Base-by-base conservation (phyloP, 2,329 filamentous ascomycete species). In the Didymella arachidicola region DNA sequence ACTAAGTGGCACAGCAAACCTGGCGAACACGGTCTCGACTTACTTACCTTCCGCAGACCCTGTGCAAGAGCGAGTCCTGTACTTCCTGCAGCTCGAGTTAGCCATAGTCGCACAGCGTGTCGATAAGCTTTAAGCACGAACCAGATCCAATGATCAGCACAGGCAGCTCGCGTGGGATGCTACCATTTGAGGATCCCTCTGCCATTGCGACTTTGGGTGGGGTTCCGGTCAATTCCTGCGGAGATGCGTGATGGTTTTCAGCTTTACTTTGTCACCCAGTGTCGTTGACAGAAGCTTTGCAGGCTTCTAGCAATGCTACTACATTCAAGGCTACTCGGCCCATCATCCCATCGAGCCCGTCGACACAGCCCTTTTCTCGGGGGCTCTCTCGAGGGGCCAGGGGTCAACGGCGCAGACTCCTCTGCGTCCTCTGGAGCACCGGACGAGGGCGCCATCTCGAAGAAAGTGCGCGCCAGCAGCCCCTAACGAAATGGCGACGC, bases 41-140 rank as follows among this genome's bases (percentile, higher is more conserved):
- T 25, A 61, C 65, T 39, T 70, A 74, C 72, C 68, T 75, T 74
- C 39, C 61, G 61, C 22, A 77, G 70, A 25, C 73, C 75, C 59
- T 75, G 74, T 41, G 72, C 74, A n/a, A 77, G 68, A 8, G 74
- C 73, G 26, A 77, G 72, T 42, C 75, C 74, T 11, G 73, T 71
- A 52, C 63, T 70, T 27, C 75, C 75, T 75, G 68, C 55, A 52
- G 53, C 57, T 65, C 43, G 57, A 27, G 56, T 68, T 22, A 68
- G 61, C 59, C 48, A 27, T 22, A 25, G 43, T 53, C 39, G 3
- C 50, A 54, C 44, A 46, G 45, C 44, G 42, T 44, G 14, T 6
- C 29, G 26, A 46, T 19, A 30, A 46, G 25, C 44, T 39, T 55
- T 50, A 43, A 36, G 41, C 29, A 66, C 64, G 32, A 61, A 74